Conservation (phyloP, 2,329 filamentous ascomycete genomes). For the Xylariaceae sp. region DNA sequence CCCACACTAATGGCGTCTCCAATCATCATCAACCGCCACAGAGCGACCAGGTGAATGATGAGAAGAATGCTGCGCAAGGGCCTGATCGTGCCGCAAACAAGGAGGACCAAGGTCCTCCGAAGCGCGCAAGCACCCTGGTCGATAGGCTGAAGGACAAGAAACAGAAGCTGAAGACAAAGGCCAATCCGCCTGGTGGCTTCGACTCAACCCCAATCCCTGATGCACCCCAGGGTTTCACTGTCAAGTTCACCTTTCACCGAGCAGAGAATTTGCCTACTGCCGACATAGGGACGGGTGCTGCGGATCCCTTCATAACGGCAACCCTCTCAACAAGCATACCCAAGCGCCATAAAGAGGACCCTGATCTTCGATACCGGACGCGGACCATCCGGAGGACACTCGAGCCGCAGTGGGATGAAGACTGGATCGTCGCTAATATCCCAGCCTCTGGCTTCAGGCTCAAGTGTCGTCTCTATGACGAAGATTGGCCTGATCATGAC, state of each 20-base stretch:
- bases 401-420: slow-evolving; percentile 75
- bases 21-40: too few relatives aligned
- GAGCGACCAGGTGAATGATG: too few relatives aligned
- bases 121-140: slow-evolving; percentile 23
- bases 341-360: slow-evolving; percentile 81
- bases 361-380: slow-evolving; percentile 68
- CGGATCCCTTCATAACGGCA: slow-evolving; percentile 78
- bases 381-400: slow-evolving; percentile 68
- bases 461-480: slow-evolving; percentile 85
- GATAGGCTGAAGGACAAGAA: slow-evolving; percentile 31
- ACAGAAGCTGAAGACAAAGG: slow-evolving; percentile 34
- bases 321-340: slow-evolving; percentile 69
- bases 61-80: too few relatives aligned
- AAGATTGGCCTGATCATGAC: slow-evolving; percentile 81
- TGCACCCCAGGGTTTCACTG: slow-evolving; percentile 73
- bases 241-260: slow-evolving; percentile 79
- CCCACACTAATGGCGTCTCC: too few relatives aligned
- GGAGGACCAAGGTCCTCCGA: not conserved
- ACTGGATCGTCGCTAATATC: slow-evolving; percentile 86
- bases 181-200: slow-evolving; percentile 68
- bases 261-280: slow-evolving; percentile 78
- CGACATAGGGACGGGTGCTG: slow-evolving; percentile 71
- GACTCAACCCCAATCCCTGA: slow-evolving; percentile 74
- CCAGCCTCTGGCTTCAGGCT: slow-evolving; percentile 76
- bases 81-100: too few relatives aligned